Conservation (phyloP, 306 rosid species). For the Ammopiptanthus mongolicus region DNA sequence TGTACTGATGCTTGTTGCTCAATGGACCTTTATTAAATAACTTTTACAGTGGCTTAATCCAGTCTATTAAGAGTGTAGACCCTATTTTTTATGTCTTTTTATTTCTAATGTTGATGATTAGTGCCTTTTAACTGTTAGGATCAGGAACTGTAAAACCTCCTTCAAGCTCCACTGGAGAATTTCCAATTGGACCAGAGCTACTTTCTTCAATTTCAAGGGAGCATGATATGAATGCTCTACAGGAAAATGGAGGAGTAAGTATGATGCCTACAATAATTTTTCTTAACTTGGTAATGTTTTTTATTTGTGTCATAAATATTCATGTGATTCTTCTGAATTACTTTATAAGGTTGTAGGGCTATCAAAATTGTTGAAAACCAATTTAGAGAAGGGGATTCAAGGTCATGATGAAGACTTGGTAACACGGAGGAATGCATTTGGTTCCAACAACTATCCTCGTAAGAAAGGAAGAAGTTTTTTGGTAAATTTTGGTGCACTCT, state of each 20-base stretch:
- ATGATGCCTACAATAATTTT: background rate
- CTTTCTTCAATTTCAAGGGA: conserved; percentile 69
- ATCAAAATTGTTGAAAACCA: conserved; percentile 50
- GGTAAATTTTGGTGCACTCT: conserved; percentile 36
- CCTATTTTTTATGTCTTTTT: background rate
- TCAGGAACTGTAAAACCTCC: conserved; percentile 24
- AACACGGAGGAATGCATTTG: conserved; percentile 55
- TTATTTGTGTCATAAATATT: background rate
- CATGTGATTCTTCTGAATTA: conserved; percentile 13
- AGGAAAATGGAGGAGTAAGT: conserved; percentile 69
- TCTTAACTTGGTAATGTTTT: background rate
- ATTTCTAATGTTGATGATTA: background rate
- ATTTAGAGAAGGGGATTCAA: conserved; percentile 65
- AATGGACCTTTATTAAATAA: background rate
- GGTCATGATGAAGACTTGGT: conserved; percentile 64
- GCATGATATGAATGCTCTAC: conserved; percentile 40
- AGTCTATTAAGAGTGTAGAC: background rate
- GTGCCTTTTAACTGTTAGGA: conserved; percentile 24
- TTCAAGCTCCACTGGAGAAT: conserved; percentile 38
- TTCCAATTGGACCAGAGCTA: conserved; percentile 53
- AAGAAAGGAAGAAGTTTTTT: conserved; percentile 68
- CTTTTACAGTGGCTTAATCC: background rate
- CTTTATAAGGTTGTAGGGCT: conserved; percentile 60
- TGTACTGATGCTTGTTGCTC: background rate
- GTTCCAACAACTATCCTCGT: conserved; percentile 71